Percentiles rank a stretch among this genome's conserved stretches.
phyloP scores from a whole-genome alignment of 2,329 filamentous ascomycete species.

The Cercospora nicotianae region DNA sequence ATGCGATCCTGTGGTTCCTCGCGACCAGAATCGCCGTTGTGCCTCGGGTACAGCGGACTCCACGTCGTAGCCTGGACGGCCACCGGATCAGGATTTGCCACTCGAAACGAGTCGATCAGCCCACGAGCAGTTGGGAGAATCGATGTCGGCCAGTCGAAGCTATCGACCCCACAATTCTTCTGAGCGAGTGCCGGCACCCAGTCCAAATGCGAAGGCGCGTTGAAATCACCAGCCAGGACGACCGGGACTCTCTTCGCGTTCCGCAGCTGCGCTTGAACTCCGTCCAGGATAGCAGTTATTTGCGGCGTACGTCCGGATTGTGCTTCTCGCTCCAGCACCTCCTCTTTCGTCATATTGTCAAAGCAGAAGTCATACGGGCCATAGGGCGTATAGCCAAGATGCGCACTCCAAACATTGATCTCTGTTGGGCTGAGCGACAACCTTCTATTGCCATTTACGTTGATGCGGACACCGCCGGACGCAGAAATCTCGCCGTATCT shows the following conservation, averaged over 20 bases:
- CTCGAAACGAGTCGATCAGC: neutral
- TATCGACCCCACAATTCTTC: neutral
- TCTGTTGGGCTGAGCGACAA: neutral
- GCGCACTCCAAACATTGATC: neutral
- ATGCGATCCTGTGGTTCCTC: neutral
- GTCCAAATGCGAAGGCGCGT: neutral
- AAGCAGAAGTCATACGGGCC: neutral
- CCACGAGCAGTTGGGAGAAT: neutral
- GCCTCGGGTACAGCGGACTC: neutral
- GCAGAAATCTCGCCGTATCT: neutral
- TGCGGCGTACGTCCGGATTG: neutral
- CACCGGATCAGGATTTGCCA: neutral
- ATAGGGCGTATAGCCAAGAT: neutral
- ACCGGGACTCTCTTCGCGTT: neutral
- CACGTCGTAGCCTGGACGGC: neutral
- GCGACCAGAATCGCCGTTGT: neutral
- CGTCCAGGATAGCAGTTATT: neutral
- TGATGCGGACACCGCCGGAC: neutral
- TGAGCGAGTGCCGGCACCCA: neutral
- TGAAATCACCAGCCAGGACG: neutral
- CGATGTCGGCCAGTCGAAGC: slow-evolving; percentile 1
- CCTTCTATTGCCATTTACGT: neutral
- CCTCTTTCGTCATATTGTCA: neutral
- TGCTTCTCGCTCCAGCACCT: neutral
- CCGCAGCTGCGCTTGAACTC: neutral